Conservation (phyloP, 2,329 filamentous ascomycete species). For the Colletotrichum destructivum region DNA sequence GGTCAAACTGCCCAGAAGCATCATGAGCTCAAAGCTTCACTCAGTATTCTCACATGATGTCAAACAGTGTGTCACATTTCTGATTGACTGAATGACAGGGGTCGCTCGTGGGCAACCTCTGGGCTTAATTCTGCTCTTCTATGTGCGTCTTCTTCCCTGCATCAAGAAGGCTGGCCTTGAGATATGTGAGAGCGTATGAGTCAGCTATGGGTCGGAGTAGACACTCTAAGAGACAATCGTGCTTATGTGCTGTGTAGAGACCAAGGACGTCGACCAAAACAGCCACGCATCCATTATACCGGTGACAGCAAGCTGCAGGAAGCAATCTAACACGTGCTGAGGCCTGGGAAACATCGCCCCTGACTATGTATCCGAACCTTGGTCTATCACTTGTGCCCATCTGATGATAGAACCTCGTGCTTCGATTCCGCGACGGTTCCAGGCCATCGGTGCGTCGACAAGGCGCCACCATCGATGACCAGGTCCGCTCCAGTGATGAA, state of each 20-base stretch:
- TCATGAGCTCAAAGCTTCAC: slow-evolving; percentile 15
- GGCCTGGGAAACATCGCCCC: neutral
- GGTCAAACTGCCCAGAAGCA: neutral
- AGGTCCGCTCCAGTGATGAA: slow-evolving; percentile 23
- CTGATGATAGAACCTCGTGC: neutral
- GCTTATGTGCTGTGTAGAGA: neutral
- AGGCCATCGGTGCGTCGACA: slow-evolving; percentile 1
- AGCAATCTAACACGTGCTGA: neutral
- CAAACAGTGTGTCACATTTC: neutral
- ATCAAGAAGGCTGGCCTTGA: neutral
- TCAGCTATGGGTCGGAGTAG: neutral
- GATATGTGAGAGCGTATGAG: neutral
- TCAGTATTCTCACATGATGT: slow-evolving; percentile 10
- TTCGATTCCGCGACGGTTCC: neutral
- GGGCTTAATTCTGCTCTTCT: neutral
- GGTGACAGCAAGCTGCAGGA: neutral
- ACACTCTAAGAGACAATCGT: neutral
- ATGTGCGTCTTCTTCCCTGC: neutral
- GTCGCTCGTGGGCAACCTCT: neutral
- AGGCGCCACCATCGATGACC: slow-evolving; percentile 11
- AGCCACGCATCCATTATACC: neutral
- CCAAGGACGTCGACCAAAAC: neutral
- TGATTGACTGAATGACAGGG: neutral
- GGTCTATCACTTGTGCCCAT: neutral
- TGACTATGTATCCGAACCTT: neutral